Evolutionary conservation across 2,329 filamentous ascomycete genomes (phyloP).

Genomic region (Fusarium dlaminii): DNA sequence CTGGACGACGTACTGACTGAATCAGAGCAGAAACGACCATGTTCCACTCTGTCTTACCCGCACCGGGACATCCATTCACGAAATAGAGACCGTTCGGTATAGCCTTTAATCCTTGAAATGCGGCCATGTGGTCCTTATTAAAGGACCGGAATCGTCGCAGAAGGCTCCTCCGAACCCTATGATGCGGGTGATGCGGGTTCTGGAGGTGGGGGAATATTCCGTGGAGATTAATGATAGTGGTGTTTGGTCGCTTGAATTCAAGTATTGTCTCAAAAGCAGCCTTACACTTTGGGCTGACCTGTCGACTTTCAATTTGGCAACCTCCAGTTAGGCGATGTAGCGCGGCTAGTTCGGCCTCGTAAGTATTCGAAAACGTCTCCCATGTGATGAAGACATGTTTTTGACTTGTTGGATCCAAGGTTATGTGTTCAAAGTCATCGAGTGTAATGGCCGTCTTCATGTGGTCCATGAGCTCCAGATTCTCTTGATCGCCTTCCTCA

Average conservation of each 20-base stretch:
- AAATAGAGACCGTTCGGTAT: constrained; percentile 57
- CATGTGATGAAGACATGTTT: constrained; percentile 43
- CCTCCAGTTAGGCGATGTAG: constrained; percentile 39
- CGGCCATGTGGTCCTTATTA: constrained; percentile 51
- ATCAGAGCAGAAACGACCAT: constrained; percentile 53
- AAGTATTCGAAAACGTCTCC: constrained; percentile 43
- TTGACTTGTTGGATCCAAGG: constrained; percentile 13
- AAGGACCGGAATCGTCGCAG: constrained; percentile 46
- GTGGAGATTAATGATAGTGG: constrained; percentile 39
- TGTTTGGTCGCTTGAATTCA: constrained; percentile 41
- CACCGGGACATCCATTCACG: constrained; percentile 58
- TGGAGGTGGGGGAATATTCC: constrained; percentile 47
- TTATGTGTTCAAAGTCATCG: constrained; percentile 25
- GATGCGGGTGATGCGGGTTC: constrained; percentile 33
- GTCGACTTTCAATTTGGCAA: constrained; percentile 25
- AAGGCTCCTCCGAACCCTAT: constrained; percentile 40
- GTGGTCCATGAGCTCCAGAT: constrained; percentile 67
- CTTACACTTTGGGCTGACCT: constrained; percentile 11
- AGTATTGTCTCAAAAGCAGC: constrained; percentile 48
- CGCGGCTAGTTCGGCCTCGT: constrained; percentile 48
- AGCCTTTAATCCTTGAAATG: constrained; percentile 47
- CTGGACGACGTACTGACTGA: constrained; percentile 43
- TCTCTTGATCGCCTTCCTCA: constrained; percentile 32
- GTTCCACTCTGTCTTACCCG: constrained; percentile 60
- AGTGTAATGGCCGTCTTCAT: constrained; percentile 66